phyloP scores from a whole-genome alignment of 495 filamentous ascomycete species.

The Daldinia caldariorum region DNA sequence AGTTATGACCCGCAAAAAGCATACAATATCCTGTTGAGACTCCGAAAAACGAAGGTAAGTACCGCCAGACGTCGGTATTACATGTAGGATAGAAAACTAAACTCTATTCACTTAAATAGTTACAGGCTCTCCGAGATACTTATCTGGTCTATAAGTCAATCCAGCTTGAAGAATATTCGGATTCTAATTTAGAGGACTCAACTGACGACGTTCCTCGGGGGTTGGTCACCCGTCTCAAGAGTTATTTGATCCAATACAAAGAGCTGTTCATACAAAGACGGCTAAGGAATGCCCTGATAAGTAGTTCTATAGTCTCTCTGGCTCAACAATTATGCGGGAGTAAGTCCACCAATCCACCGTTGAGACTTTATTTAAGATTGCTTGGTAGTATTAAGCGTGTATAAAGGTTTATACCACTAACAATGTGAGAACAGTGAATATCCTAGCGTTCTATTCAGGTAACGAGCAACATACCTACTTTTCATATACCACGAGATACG shows the following conservation, averaged over 20 bases:
- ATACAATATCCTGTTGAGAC: slow-evolving; percentile 34
- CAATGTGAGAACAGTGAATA: slow-evolving; percentile 40
- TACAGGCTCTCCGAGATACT: slow-evolving; percentile 47
- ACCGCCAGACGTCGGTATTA: no score
- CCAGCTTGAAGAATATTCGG: slow-evolving; percentile 40
- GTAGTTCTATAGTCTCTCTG: slow-evolving; percentile 43
- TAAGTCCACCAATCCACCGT: slow-evolving; percentile 26
- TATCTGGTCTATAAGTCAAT: slow-evolving; percentile 48
- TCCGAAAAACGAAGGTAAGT: slow-evolving; percentile 43
- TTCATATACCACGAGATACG: background rate
- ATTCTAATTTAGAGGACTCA: slow-evolving; percentile 8
- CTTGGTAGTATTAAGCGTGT: background rate
- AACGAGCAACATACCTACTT: background rate
- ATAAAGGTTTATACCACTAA: slow-evolving; percentile 14
- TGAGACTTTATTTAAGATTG: background rate
- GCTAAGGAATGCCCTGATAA: slow-evolving; percentile 46
- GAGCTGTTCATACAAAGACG: slow-evolving; percentile 42
- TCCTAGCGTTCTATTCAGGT: slow-evolving; percentile 49
- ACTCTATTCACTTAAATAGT: slow-evolving; percentile 18
- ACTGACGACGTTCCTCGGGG: slow-evolving; percentile 12
- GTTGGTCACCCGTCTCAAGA: slow-evolving; percentile 20
- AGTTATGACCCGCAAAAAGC: slow-evolving; percentile 44
- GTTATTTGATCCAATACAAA: slow-evolving; percentile 36
- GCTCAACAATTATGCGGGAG: slow-evolving; percentile 50
- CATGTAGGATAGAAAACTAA: background rate